A percentile compares a stretch with the other conserved stretches of the same genome.
These are phyloP conservation scores for Pisolithus marmoratus DNA, from an alignment of 768 basidiomycete genomes.

Conservation along the genomic window DNA sequence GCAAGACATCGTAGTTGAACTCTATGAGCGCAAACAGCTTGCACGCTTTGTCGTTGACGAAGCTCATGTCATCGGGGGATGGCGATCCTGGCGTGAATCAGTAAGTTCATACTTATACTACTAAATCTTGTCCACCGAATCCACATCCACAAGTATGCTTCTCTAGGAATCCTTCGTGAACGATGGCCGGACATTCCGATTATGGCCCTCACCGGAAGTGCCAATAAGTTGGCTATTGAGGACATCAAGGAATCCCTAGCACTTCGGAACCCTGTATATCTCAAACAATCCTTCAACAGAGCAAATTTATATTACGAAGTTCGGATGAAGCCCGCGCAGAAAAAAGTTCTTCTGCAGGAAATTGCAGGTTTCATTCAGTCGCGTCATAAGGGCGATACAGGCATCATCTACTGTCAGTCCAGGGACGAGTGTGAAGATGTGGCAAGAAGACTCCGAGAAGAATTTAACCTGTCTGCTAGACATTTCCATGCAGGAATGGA, in stretches of 20 bases:
- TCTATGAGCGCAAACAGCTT: constrained; percentile 53
- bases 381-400: constrained; percentile 53
- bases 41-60: constrained; percentile 95
- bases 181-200: constrained; percentile 80
- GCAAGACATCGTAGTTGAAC: constrained; percentile 45
- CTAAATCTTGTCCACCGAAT: constrained; percentile 3
- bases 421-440: constrained; percentile 75
- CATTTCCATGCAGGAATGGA: constrained; percentile 86
- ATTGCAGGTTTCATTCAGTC: constrained; percentile 66
- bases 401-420: constrained; percentile 81
- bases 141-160: constrained; percentile 38
- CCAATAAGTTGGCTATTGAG: constrained; percentile 66
- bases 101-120: constrained; percentile 36
- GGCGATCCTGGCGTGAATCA: constrained; percentile 89
- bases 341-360: constrained; percentile 43
- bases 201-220: constrained; percentile 96
- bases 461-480: constrained; percentile 52
- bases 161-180: constrained; percentile 60
- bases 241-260: constrained; percentile 74
- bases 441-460: constrained; percentile 59
- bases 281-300: constrained; percentile 88
- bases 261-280: constrained; percentile 48
- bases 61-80: constrained; percentile 89
- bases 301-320: constrained; percentile 81
- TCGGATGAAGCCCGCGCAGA: constrained; percentile 40